Evolutionary conservation across 2,329 filamentous ascomycete genomes (phyloP).

Genomic region (Pseudopyricularia cyperi): DNA sequence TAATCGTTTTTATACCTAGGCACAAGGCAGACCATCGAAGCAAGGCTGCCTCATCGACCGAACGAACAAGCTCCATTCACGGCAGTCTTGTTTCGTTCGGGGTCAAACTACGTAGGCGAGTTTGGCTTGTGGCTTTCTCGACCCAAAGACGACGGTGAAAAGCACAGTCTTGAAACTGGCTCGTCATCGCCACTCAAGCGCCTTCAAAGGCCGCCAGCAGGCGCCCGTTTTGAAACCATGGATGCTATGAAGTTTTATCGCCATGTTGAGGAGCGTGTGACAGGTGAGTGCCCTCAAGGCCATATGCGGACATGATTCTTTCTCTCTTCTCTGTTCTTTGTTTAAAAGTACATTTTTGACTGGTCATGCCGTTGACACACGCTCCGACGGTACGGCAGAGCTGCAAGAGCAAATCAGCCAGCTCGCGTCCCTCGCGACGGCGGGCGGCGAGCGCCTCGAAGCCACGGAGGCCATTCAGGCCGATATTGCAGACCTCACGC

Average conservation of each 20-base stretch:
- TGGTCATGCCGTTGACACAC: not conserved
- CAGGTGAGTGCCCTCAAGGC: too few relatives aligned
- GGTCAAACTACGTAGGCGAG: too few relatives aligned
- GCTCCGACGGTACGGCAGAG: conserved; percentile 28
- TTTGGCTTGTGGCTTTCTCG: too few relatives aligned
- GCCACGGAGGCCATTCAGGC: conserved; percentile 71
- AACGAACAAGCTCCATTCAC: too few relatives aligned
- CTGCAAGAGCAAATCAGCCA: conserved; percentile 64
- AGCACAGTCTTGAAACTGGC: too few relatives aligned
- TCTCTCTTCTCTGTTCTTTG: not conserved
- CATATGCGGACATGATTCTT: not conserved
- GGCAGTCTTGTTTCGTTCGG: too few relatives aligned
- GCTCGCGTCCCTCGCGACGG: conserved; percentile 46
- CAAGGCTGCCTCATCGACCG: too few relatives aligned
- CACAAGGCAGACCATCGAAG: too few relatives aligned
- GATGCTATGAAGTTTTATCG: conserved; percentile 1
- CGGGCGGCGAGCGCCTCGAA: conserved; percentile 65
- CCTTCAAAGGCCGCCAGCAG: not conserved
- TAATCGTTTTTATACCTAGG: too few relatives aligned
- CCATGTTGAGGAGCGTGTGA: not conserved
- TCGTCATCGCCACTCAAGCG: too few relatives aligned
- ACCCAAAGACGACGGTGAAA: too few relatives aligned
- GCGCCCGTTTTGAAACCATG: not conserved
- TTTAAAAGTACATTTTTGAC: not conserved
- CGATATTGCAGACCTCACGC: conserved; percentile 67